phyloP scores from a whole-genome alignment of 2,329 filamentous ascomycete species.

The Purpureocillium takamizusanense region DNA sequence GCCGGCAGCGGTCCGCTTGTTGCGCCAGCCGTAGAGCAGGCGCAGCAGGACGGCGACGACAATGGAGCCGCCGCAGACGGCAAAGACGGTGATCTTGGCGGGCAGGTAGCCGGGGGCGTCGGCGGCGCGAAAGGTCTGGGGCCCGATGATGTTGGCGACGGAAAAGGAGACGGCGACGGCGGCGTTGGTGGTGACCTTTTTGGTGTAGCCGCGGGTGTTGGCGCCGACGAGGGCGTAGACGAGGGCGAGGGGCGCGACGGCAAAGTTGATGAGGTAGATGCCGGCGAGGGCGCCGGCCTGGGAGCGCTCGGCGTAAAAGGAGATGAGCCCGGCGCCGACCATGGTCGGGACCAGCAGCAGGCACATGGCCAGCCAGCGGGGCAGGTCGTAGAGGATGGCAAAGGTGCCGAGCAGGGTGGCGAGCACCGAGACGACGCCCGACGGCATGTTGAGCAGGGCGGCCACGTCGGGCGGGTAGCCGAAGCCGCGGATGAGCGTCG shows the following conservation, averaged over 20 bases:
- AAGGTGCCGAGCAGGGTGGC: conserved; percentile 13
- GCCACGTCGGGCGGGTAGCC: conserved; percentile 24
- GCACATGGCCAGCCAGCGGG: conserved; percentile 16
- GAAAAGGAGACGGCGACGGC: conserved; percentile 35
- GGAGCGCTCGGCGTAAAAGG: conserved; percentile 12
- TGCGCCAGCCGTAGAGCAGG: conserved; percentile 21
- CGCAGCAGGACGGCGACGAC: conserved; percentile 22
- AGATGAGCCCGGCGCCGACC: conserved; percentile 16
- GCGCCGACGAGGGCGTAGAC: conserved; percentile 40
- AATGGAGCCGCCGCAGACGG: conserved; percentile 27
- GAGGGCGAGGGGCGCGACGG: conserved; percentile 43
- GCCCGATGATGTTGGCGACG: conserved; percentile 30
- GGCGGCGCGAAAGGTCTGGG: conserved; percentile 20
- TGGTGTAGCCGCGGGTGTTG: conserved; percentile 37
- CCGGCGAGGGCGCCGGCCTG: conserved; percentile 21
- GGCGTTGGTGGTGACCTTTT: conserved; percentile 32
- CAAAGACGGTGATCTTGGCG: conserved; percentile 39
- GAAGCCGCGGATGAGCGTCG: conserved; percentile 26
- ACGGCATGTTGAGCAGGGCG: conserved; percentile 34
- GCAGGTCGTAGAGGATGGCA: conserved; percentile 16
- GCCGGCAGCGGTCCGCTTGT: conserved; percentile 26
- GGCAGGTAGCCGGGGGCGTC: conserved; percentile 40
- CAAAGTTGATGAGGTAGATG: conserved; percentile 27
- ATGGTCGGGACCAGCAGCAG: conserved; percentile 14
- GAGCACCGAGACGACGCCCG: conserved; percentile 10